Base-by-base conservation (phyloP, 176 grass and related monocot genomes). In the Phoenix roebelenii region DNA sequence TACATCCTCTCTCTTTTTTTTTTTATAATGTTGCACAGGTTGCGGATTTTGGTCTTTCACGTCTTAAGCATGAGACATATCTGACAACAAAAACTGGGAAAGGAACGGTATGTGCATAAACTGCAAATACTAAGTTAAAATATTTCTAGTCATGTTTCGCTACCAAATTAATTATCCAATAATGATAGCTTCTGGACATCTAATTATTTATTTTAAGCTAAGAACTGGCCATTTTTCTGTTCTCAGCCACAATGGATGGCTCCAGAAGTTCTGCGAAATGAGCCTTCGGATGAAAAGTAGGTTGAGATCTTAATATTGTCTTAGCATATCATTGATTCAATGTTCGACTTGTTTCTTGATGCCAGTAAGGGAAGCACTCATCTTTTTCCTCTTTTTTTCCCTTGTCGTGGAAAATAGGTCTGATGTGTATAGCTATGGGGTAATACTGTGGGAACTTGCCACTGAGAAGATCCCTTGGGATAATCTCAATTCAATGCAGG, bases 391-490 rank as follows among this genome's bases (percentile, higher is more conserved):
- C 14, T 2, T 14, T 44, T 44, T 44, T 44, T 44, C 9, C 35
- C 3, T 22, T 87, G 54, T 16, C 25, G 72, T 44, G 35, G 35
- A 76, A 70, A 88, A 24, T 70, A 98, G 94, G 82, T 98, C 94
- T 26, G 94, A 98, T 83, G 84, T 98, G 48, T 98, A 98, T 77
- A 98, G 94, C 62, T 98, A 81, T 25, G 94, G 94, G 26, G 94
- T 98, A 29, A 89, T 98, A 68, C 25, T 98, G 23, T 98, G 94
- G 94, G 94, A 98, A 72, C 94, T 98, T 79, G 71, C 93, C 30
- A 98, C 88, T 35, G 86, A 93, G 68, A 93, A 89, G 80, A 98
- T 98, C 75, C 94, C 94, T 7, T 98, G 94, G 94, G 88, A 89
- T 75, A 83, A 98, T 81, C 82, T 98, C 71, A 98, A 98, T 80